Evolutionary conservation across 1,284 basidiomycete genomes (phyloP).

Genomic region (Leccinum griseonigrum): DNA sequence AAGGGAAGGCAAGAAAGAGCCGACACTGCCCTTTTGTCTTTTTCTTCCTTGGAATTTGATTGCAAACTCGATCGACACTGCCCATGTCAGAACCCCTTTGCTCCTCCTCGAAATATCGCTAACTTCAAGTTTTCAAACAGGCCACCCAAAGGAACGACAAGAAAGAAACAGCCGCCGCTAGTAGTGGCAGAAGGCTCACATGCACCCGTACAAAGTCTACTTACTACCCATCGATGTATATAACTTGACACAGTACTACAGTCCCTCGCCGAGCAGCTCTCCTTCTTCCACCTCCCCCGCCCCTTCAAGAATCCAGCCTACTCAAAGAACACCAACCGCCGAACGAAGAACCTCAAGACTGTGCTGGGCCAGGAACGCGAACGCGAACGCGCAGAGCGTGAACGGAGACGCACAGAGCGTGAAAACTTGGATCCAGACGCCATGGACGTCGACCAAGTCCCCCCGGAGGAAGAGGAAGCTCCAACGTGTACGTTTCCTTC

Average conservation of each 20-base stretch:
- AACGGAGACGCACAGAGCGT: conserved; percentile 46
- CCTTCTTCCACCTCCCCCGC: conserved; percentile 61
- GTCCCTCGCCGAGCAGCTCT: conserved; percentile 69
- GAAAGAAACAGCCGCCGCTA: not conserved
- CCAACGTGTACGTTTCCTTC: conserved; percentile 57
- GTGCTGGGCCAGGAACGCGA: conserved; percentile 75
- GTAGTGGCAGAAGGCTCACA: not conserved
- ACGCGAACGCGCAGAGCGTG: conserved; percentile 62
- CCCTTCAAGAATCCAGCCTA: conserved; percentile 76
- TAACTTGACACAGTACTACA: conserved; percentile 20
- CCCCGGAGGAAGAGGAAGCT: conserved; percentile 51
- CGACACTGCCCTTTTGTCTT: not conserved
- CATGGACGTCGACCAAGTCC: conserved; percentile 39
- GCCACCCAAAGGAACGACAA: not conserved
- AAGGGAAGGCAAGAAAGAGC: not conserved
- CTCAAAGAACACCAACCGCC: conserved; percentile 62
- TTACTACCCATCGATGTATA: not conserved
- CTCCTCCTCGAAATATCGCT: not conserved
- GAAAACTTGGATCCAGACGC: conserved; percentile 31
- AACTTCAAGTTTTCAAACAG: not conserved
- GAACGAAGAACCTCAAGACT: conserved; percentile 74
- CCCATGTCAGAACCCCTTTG: not conserved
- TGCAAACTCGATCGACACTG: not conserved
- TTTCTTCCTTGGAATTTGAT: no score
- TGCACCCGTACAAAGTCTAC: not conserved